Conservation (phyloP, 805 yeast species). For the Hemisphaericaspora nanyangensis region DNA sequence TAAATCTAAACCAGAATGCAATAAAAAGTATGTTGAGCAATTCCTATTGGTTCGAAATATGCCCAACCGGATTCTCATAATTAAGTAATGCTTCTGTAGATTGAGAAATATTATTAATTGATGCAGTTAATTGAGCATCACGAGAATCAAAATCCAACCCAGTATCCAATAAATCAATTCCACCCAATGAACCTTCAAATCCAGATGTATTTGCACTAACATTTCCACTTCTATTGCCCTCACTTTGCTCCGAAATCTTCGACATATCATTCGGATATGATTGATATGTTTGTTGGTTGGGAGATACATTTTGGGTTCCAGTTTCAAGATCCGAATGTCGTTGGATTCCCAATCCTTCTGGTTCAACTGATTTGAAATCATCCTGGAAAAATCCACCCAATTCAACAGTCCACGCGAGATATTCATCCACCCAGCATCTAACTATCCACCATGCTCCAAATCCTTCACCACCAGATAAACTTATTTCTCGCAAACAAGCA, state of each 20-base stretch:
- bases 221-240: background rate
- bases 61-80: slow-evolving; percentile 13
- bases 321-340: background rate
- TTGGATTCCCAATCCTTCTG: background rate
- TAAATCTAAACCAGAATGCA: background rate
- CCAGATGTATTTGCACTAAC: background rate
- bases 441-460: slow-evolving; percentile 76
- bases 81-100: slow-evolving; percentile 7
- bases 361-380: slow-evolving; percentile 15
- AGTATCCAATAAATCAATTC: slow-evolving; percentile 10
- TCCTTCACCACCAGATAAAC: slow-evolving; percentile 53
- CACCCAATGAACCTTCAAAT: slow-evolving; percentile 8
- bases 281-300: background rate
- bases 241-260: background rate
- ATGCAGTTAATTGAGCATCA: slow-evolving; percentile 2
- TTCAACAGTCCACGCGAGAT: slow-evolving; percentile 63
- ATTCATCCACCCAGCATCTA: slow-evolving; percentile 74
- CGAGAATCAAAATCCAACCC: slow-evolving; percentile 9
- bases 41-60: slow-evolving; percentile 10
- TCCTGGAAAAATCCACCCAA: slow-evolving; percentile 49
- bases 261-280: background rate
- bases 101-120: slow-evolving; percentile 4
- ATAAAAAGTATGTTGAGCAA: no score
- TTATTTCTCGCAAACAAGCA: slow-evolving; percentile 58
- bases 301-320: background rate